phyloP scores from a whole-genome alignment of 192 early-diverging fungal species.

The Phycomyces nitens region DNA sequence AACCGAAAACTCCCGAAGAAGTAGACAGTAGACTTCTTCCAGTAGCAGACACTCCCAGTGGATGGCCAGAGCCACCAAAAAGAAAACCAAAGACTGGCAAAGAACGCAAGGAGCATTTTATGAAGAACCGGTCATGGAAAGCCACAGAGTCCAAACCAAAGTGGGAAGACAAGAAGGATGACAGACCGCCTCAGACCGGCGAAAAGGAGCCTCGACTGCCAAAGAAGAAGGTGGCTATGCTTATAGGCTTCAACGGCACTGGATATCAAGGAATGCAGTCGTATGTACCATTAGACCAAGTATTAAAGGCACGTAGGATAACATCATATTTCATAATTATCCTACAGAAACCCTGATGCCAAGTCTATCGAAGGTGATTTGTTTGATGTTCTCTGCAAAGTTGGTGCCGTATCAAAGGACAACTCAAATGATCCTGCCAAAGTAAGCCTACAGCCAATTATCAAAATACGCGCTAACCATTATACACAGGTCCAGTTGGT shows the following conservation, averaged over 20 bases:
- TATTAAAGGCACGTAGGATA: too few relatives aligned
- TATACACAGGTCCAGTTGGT: slow-evolving; percentile 67
- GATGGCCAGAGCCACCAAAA: not conserved
- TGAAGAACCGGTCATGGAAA: slow-evolving; percentile 16
- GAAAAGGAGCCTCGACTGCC: slow-evolving; percentile 39
- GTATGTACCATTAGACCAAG: slow-evolving; percentile 40
- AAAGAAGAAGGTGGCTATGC: slow-evolving; percentile 84
- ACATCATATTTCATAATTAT: too few relatives aligned
- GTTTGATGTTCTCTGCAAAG: slow-evolving; percentile 77
- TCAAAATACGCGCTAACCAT: not conserved
- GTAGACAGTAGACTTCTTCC: not conserved
- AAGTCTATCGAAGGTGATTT: slow-evolving; percentile 89
- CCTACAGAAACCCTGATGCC: slow-evolving; percentile 66
- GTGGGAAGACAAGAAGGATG: slow-evolving; percentile 7
- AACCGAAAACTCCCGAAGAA: not conserved
- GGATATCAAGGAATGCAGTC: slow-evolving; percentile 97
- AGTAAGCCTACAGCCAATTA: slow-evolving; percentile 27
- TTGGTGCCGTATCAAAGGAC: slow-evolving; percentile 81
- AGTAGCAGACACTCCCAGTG: not conserved
- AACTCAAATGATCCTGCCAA: slow-evolving; percentile 82
- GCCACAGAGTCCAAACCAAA: not conserved
- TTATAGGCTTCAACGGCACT: slow-evolving; percentile 93
- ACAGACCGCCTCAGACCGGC: slow-evolving; percentile 21
- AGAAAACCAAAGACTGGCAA: slow-evolving; percentile 14
- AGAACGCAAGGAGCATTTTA: slow-evolving; percentile 26